Conservation (phyloP, 306 rosid genomes). For the Cyclanthera cordifolia region DNA sequence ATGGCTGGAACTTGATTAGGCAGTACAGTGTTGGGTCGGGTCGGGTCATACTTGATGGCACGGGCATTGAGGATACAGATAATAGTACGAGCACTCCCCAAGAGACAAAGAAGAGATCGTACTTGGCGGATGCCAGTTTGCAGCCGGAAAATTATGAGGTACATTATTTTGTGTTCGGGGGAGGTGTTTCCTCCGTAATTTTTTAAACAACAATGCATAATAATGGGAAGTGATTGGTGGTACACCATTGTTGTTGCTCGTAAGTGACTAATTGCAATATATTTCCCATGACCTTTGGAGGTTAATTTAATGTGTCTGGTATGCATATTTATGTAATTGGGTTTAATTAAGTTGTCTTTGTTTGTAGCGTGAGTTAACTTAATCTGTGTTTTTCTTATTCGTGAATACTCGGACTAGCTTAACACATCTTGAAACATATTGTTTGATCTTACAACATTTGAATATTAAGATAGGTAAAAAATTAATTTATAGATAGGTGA, state of each 20-base stretch:
- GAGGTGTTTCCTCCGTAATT: conserved; percentile 6
- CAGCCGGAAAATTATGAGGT: conserved; percentile 4
- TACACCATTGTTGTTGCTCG: conserved; percentile 3
- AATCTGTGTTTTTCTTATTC: no score
- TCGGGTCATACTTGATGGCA: conserved; percentile 24
- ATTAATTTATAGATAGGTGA: no score
- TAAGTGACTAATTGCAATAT: neutral
- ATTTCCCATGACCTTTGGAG: neutral
- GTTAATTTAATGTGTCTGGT: no score
- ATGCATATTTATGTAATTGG: no score
- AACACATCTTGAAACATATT: no score
- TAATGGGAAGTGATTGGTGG: conserved; percentile 12
- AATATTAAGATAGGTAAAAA: no score
- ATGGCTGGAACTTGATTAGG: conserved; percentile 65
- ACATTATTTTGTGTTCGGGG: conserved; percentile 6
- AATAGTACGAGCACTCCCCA: neutral
- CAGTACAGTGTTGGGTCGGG: conserved; percentile 5
- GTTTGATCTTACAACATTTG: no score
- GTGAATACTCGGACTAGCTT: no score
- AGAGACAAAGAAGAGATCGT: neutral
- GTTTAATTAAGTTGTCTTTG: no score
- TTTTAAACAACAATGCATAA: conserved; percentile 8
- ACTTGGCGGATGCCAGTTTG: neutral
- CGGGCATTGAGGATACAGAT: conserved; percentile 22
- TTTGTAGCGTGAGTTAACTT: no score